Percentiles rank a stretch among this genome's conserved stretches.
phyloP scores from a whole-genome alignment of 805 yeast species.

The Alloascoidea hylecoeti region DNA sequence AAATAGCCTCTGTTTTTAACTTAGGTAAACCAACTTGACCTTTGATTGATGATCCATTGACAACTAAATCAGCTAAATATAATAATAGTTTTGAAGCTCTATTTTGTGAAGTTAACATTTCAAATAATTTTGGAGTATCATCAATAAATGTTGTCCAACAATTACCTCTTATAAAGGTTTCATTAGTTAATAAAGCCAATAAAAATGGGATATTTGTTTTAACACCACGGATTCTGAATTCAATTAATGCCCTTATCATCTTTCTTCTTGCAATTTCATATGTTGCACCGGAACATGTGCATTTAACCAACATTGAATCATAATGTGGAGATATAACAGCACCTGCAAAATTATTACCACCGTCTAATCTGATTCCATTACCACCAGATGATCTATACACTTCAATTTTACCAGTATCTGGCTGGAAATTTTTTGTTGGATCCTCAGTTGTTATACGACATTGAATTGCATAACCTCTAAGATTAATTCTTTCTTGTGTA shows the following conservation, averaged over 20 bases:
- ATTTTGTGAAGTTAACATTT: conserved; percentile 88
- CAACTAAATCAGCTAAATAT: conserved; percentile 86
- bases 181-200: conserved; percentile 81
- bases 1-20: conserved; percentile 55
- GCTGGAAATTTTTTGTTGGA: conserved; percentile 92
- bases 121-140: conserved; percentile 93
- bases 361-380: conserved; percentile 96
- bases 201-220: conserved; percentile 96
- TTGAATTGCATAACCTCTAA: conserved; percentile 96
- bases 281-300: conserved; percentile 91
- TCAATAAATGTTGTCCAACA: conserved; percentile 99
- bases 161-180: conserved; percentile 68
- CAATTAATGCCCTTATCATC: conserved; percentile 93
- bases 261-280: conserved; percentile 94
- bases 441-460: conserved; percentile 99
- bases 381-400: conserved; percentile 98
- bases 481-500: conserved; percentile 86
- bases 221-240: conserved; percentile 97
- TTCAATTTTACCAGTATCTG: conserved; percentile 96
- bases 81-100: conserved; percentile 90
- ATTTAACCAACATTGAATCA: conserved; percentile 96
- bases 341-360: conserved; percentile 98
- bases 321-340: conserved; percentile 93
- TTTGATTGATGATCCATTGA: conserved; percentile 89
- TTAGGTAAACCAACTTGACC: conserved; percentile 94